Evolutionary conservation across 1,284 basidiomycete genomes (phyloP), one percentile per base, ranked within the genome.

Genomic region (Trichosporon coremiiforme): DNA sequence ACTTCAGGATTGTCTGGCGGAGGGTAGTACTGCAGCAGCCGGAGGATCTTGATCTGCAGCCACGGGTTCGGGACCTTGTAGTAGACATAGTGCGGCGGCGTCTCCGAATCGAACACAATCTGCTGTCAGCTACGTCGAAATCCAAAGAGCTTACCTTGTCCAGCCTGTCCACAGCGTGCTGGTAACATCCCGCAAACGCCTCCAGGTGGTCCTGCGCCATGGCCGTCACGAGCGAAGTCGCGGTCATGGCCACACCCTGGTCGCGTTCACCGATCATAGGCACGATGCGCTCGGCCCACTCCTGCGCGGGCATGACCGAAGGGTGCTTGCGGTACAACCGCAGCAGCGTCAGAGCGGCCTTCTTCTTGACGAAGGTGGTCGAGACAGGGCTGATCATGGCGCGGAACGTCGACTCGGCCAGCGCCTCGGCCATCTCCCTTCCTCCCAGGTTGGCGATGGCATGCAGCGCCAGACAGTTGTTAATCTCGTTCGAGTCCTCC

Each of bases 401-500:
- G 63, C 95, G 89, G 83, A 99, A 95, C 0, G 99, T 97, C 76
- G 96, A 94, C 74, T 93, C 93, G 7, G 89, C 90, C 60, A 99
- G 86, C 7, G 95, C 90, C 80, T 99, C 97, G 12, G 97, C 95
- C 94, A 99, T 99, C 84, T 98, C 97, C 78, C 91, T 92, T 45
- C 95, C 94, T 66, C 96, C 97, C 33, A 99, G 93, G 79, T 98
- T 99, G 15, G 97, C 97, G 74, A 99, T 98, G 1, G 96, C 97
- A 79, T 99, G 97, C 66, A 99, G 85, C 0, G 97, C 97, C 66
- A 99, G 87, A 80, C 97, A 98, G 79, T 98, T 99, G 84, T 92
- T 92, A 75, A 97, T 88, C 83, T 99, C 97, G 79, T 92, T 94
- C 79, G 93, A 93, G 76, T 94, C 93, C 75, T 98, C 95, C 66